Base-by-base conservation (phyloP, 805 yeast genomes). In the Pichia californica region DNA sequence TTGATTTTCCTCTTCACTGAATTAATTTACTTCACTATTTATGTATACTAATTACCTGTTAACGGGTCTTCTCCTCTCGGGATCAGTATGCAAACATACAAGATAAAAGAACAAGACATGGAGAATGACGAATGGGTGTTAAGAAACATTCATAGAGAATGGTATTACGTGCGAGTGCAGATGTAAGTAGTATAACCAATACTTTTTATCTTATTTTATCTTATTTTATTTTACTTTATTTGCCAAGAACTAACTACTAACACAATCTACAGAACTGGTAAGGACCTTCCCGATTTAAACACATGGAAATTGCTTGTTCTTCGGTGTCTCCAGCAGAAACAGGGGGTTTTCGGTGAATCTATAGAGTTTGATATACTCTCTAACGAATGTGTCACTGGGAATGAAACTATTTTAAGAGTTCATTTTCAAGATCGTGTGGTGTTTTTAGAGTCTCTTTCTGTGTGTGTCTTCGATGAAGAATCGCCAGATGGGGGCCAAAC, bases 311-410 rank as follows among this genome's bases (percentile, higher is more conserved):
- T 52, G 9, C 19, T 52, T 18, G 53, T 62, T 13, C 34, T 34
- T n/a, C 35, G 37, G 5, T 47, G 61, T 5, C 42, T 61, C n/a
- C 52, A 47, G 32, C 44, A 44, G 20, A 40, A 54, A n/a, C 46
- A 52, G 36, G 66, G 66, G 6, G 30, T 56, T 1, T 20, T 56
- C 9, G 66, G 65, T 1, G 57, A 52, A 25, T 43, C 63, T 1
- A 49, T 51, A 2, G 52, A 55, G n/a, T 55, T 52, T 30, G 65
- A 59, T 46, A 36, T 58, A 16, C 34, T 61, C 38, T 39, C 34
- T 2, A 23, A 21, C 5, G 26, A 38, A 0, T 37, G 15, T 2
- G 20, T 39, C 2, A 10, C 40, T 3, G 44, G 40, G 1, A 13
- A 33, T 6, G 45, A 31, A 18, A 52, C 45, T 11, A 45, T 58